Base-by-base conservation (phyloP, 306 rosid species). In the Bauhinia variegata region DNA sequence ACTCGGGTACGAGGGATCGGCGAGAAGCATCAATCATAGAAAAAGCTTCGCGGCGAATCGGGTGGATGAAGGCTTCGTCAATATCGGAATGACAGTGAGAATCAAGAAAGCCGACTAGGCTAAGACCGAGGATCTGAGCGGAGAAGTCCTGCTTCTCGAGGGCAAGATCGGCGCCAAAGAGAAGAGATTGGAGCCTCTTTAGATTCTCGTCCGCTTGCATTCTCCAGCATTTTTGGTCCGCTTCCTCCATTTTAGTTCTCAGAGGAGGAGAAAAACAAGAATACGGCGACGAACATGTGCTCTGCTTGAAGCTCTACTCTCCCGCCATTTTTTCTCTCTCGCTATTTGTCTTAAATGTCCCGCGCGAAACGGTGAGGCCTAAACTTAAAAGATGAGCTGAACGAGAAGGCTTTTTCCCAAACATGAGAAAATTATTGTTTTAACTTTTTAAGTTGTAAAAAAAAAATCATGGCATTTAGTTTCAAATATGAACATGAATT, bases 61-160 rank as follows among this genome's bases (percentile, higher is more conserved):
- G 95, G 33, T 36, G 85, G 39, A 88, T n/a, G 67, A 78, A 88
- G 65, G 92, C 82, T 61, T 78, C 68, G 46, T 90, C 97, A 33
- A 64, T 68, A 6, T 82, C 79, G 28, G 91, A 81, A 37, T 65
- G 70, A 19, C 81, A 69, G 1, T 67, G 87, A 0, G 96, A 85
- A 47, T 90, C 87, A 43, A 93, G 88, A 79, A 93, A 93, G 56
- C 95, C 96, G 18, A 93, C 60, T 49, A 93, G 99, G 43, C 95
- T 88, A 57, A 90, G 96, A 6, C 87, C 76, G 39, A 93, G 78
- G 13, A 88, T 44, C 44, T 83, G 85, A 37, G 97, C 86, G 0
- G 90, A 71, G 80, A 75, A 88, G 43, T 93, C 95, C 15, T 65
- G 28, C 16, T 61, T 84, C 6, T 84, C 50, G 53, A 85, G 68